Percentiles rank a stretch among this genome's conserved stretches.
These are phyloP conservation scores for Arthrobotrys pseudoclavata DNA, from an alignment of 2,329 filamentous ascomycete genomes.

Conservation along the genomic window DNA sequence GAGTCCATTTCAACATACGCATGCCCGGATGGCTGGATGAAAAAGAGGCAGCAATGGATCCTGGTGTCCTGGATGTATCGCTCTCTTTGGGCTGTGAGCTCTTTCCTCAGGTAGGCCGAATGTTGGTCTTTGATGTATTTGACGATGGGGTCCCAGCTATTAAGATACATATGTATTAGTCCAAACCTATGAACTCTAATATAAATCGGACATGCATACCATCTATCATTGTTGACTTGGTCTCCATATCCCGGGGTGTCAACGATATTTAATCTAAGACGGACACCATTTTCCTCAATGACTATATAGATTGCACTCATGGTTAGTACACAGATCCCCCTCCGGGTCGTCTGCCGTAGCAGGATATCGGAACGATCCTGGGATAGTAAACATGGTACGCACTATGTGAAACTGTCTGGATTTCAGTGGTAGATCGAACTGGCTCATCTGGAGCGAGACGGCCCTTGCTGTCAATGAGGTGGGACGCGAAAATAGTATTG, in stretches of 20 bases:
- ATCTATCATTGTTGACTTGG: conserved; percentile 99
- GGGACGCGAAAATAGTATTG: conserved; percentile 99
- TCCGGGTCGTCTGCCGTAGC: no score
- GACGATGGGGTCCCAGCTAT: conserved; percentile 96
- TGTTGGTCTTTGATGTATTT: conserved; percentile 99
- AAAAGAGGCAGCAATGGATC: conserved; percentile 99
- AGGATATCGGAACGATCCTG: neutral
- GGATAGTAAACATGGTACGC: conserved; percentile 58
- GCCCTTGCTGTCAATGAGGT: conserved; percentile 99
- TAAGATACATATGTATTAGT: conserved; percentile 22
- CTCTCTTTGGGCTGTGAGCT: conserved; percentile 98
- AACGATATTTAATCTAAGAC: conserved; percentile 97
- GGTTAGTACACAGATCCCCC: neutral
- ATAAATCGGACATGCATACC: conserved; percentile 67
- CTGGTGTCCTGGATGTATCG: conserved; percentile 99
- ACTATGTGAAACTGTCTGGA: conserved; percentile 95
- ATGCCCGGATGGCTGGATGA: conserved; percentile 98
- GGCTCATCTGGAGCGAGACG: conserved; percentile 91
- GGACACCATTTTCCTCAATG: conserved; percentile 99
- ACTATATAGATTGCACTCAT: conserved; percentile 67
- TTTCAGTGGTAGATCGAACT: conserved; percentile 95
- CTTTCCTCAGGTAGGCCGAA: conserved; percentile 98
- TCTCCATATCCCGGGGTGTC: conserved; percentile 99
- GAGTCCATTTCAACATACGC: conserved; percentile 69
- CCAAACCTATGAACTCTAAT: neutral